Conservation (phyloP, 192 early-diverging fungal genomes). For the Coemansia sp. region DNA sequence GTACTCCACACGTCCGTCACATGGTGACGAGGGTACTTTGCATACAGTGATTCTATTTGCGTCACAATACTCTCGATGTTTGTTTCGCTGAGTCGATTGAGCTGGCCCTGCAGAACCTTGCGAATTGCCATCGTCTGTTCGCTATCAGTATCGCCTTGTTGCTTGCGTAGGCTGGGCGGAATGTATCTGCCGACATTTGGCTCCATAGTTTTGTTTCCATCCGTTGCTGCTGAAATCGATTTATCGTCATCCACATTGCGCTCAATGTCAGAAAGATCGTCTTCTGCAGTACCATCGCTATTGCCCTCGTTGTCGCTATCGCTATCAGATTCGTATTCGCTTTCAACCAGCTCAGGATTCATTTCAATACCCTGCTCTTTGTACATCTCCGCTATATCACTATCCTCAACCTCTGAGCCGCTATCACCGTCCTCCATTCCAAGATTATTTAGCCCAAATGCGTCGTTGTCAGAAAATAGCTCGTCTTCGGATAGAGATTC, state of each 20-base stretch:
- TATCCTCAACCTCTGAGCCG: conserved; percentile 41
- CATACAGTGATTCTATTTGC: conserved; percentile 77
- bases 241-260: conserved; percentile 9
- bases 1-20: conserved; percentile 84
- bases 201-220: neutral
- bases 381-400: conserved; percentile 52
- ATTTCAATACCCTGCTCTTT: conserved; percentile 27
- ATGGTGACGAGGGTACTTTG: conserved; percentile 62
- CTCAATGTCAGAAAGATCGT: neutral
- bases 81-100: conserved; percentile 86
- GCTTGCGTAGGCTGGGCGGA: conserved; percentile 82
- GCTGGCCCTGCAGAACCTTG: conserved; percentile 78
- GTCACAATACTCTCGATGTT: conserved; percentile 88
- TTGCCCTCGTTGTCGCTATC: conserved; percentile 26
- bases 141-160: conserved; percentile 64
- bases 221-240: neutral
- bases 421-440: conserved; percentile 13
- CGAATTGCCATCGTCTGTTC: conserved; percentile 71
- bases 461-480: conserved; percentile 17
- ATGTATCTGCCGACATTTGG: conserved; percentile 68
- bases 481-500: neutral
- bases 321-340: conserved; percentile 7
- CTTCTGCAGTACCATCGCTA: neutral
- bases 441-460: conserved; percentile 41
- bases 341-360: conserved; percentile 19